These are phyloP conservation scores for Yamadazyma philogaea DNA, from an alignment of 805 yeast genomes.

Conservation along the genomic window DNA sequence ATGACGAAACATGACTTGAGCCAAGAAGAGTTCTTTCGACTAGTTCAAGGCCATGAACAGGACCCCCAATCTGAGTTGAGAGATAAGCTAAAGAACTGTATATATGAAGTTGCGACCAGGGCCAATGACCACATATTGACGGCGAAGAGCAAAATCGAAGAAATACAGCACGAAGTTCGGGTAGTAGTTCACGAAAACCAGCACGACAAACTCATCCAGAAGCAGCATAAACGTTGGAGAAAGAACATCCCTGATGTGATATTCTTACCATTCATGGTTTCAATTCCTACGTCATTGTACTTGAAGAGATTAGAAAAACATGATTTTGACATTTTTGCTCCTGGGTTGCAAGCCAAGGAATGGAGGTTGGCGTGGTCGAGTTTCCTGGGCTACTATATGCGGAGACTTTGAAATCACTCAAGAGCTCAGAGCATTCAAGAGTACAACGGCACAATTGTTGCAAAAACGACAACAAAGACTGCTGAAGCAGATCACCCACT, in stretches of 20 bases:
- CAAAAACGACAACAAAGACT: background rate
- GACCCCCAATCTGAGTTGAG: constrained; percentile 26
- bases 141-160: constrained; percentile 54
- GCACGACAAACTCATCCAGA: constrained; percentile 24
- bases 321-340: constrained; percentile 60
- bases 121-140: constrained; percentile 80
- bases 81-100: constrained; percentile 50
- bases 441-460: background rate
- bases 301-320: constrained; percentile 55
- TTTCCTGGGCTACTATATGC: constrained; percentile 44
- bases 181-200: constrained; percentile 22
- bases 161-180: constrained; percentile 36
- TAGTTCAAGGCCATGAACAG: constrained; percentile 41
- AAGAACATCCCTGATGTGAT: constrained; percentile 57
- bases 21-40: constrained; percentile 59
- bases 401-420: constrained; percentile 37
- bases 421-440: too few species aligned
- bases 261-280: constrained; percentile 64
- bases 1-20: constrained; percentile 53
- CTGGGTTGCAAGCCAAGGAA: constrained; percentile 46
- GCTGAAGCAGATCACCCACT: too few species aligned
- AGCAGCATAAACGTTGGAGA: constrained; percentile 37
- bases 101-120: constrained; percentile 65
- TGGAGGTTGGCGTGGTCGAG: constrained; percentile 67
- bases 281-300: constrained; percentile 63